phyloP scores from a whole-genome alignment of 2,329 filamentous ascomycete species.

The Penicillium freii region DNA sequence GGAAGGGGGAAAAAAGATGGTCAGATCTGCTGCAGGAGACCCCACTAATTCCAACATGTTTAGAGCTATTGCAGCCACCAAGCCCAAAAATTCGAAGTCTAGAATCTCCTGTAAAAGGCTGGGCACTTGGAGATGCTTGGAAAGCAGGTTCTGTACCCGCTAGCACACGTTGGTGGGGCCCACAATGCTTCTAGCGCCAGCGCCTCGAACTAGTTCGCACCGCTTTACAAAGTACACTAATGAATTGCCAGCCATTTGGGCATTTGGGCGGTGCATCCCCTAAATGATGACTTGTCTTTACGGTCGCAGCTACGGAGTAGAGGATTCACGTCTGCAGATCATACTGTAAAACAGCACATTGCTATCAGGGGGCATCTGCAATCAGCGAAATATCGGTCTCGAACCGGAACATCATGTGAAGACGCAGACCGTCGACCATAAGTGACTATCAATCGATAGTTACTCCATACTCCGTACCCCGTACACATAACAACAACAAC shows the following conservation, averaged over 20 bases:
- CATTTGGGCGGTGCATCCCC: background rate
- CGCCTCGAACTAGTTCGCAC: constrained; percentile 9
- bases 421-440: background rate
- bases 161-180: constrained; percentile 1
- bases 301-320: background rate
- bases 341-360: background rate
- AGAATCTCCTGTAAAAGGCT: constrained; percentile 8
- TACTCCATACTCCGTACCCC: background rate
- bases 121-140: background rate
- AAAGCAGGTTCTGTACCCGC: constrained; percentile 5
- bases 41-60: constrained; percentile 3
- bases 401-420: background rate
- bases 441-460: background rate
- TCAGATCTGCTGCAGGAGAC: background rate
- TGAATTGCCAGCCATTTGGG: too few relatives aligned
- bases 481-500: too few relatives aligned
- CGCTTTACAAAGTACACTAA: background rate
- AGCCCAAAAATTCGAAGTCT: constrained; percentile 6
- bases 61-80: constrained; percentile 8
- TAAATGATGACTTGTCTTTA: background rate
- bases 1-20: background rate
- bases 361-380: background rate
- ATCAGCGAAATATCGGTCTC: background rate
- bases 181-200: constrained; percentile 9
- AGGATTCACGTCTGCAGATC: background rate